These are phyloP conservation scores for Chaetomium strumarium DNA, from an alignment of 2,329 filamentous ascomycete genomes.

Conservation along the genomic window DNA sequence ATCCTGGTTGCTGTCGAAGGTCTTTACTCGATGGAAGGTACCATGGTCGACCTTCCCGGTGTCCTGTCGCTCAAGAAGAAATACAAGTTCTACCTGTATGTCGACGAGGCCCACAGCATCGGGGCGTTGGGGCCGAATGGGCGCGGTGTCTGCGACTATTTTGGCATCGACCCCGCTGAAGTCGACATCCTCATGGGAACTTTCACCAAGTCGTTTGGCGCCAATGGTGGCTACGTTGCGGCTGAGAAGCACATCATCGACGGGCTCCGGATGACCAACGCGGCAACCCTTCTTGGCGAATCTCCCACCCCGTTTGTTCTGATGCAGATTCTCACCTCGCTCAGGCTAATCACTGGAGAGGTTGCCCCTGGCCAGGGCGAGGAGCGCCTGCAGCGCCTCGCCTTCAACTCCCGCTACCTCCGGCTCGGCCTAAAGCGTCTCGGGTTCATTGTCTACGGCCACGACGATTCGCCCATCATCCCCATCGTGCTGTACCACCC, in stretches of 20 bases:
- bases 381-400: constrained; percentile 89
- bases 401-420: constrained; percentile 98
- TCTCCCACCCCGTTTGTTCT: constrained; percentile 81
- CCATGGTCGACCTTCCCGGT: constrained; percentile 95
- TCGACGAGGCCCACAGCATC: constrained; percentile 95
- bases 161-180: constrained; percentile 78
- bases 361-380: constrained; percentile 85
- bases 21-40: constrained; percentile 98
- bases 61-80: constrained; percentile 81
- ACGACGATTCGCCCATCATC: constrained; percentile 96
- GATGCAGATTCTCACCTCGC: constrained; percentile 80
- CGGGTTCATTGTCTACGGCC: constrained; percentile 92
- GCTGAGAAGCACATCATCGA: constrained; percentile 87
- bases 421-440: constrained; percentile 93
- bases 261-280: constrained; percentile 80
- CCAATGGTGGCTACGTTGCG: constrained; percentile 93
- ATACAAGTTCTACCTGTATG: constrained; percentile 95
- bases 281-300: constrained; percentile 81
- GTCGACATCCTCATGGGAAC: constrained; percentile 98
- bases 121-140: constrained; percentile 85
- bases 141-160: constrained; percentile 95
- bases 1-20: constrained; percentile 95
- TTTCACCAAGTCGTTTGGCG: constrained; percentile 95
- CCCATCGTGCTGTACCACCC: constrained; percentile 93
- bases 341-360: constrained; percentile 86